Base-by-base conservation (phyloP, 2,329 filamentous ascomycete species). In the Phialophora tarda region DNA sequence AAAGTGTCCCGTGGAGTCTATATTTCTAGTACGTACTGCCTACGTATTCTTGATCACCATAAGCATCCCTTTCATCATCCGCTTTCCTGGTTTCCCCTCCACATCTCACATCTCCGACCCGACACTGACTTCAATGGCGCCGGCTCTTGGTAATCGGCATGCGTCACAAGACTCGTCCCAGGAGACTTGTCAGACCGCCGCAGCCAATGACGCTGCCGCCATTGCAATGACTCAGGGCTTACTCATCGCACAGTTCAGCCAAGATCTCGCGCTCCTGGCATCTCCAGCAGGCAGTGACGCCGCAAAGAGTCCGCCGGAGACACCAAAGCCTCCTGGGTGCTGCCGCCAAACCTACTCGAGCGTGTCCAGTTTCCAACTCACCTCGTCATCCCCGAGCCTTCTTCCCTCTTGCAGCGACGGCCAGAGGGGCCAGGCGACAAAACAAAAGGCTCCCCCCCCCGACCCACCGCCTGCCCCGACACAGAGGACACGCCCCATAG, bases 141-240 rank as follows among this genome's bases (percentile, higher is more conserved):
- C 61, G 68, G 55, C 65, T 68, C 51, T 71, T 70, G 57, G 67
- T 68, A 68, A 71, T 71, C 69, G 59, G 51, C 63, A 51, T 68
- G 69, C 69, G 50, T 71, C 67, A 71, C 65, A 71, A 71, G 69
- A 69, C 67, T 68, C 60, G 47, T 63, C 61, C 23, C 57, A 59
- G 24, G 28, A 41, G 38, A 62, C 55, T 65, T 66, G 62, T 71
- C 66, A 69, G 67, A 63, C 66, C 50, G 61, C 44, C 53, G 6
- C 32, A 62, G 55, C 69, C 69, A 71, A 71, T 71, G n/a, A 44
- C 12, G 24, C 21, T 17, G 26, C n/a, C 44, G 24, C 21, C 41
- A 38, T 50, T 54, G 34, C 30, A 26, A 64, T 69, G 44, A 68
- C 64, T 69, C 67, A 68, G 69, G 66, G 64, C 69, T 71, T 69